Conservation (phyloP, 2,329 filamentous ascomycete genomes). For the Penicillium janthinellum region DNA sequence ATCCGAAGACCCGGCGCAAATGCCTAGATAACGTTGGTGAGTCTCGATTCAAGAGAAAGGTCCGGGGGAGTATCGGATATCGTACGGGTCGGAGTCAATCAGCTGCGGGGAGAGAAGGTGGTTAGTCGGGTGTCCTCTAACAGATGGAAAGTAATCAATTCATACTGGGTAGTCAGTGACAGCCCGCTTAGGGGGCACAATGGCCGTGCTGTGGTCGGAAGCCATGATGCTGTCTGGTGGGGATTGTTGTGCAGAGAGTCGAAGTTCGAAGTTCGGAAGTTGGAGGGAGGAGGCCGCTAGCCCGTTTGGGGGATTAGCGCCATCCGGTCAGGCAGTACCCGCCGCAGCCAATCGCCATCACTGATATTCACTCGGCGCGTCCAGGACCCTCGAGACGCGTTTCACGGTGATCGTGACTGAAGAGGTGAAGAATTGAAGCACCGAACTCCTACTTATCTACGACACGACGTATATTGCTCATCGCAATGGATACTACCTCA, state of each 20-base stretch:
- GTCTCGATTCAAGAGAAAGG: conserved; percentile 24
- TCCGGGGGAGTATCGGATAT: conserved; percentile 25
- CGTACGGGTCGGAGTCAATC: conserved; percentile 98
- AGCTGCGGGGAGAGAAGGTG: conserved; percentile 60
- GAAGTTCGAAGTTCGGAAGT: conserved; percentile 36
- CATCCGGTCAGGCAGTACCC: conserved; percentile 14
- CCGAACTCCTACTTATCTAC: not conserved
- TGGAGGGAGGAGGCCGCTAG: conserved; percentile 31
- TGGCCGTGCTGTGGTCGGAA: conserved; percentile 42
- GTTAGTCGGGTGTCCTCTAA: conserved; percentile 21
- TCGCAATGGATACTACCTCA: conserved; percentile 12
- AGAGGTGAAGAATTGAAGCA: not conserved
- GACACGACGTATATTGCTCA: too few relatives aligned
- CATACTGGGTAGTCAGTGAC: conserved; percentile 85
- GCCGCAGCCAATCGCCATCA: conserved; percentile 16
- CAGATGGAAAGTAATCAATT: conserved; percentile 23
- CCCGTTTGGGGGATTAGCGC: conserved; percentile 18
- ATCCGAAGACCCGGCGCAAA: conserved; percentile 83
- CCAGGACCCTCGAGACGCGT: conserved; percentile 15
- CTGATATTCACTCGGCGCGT: conserved; percentile 23
- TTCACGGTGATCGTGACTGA: not conserved
- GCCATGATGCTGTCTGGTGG: conserved; percentile 36
- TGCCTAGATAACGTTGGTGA: conserved; percentile 62
- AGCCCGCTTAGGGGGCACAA: conserved; percentile 76
- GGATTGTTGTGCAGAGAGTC: conserved; percentile 27